Percentiles rank a stretch among this genome's conserved stretches.
These are phyloP conservation scores for Geosiphon pyriformis DNA, from an alignment of 192 early-diverging fungal genomes.

Conservation along the genomic window DNA sequence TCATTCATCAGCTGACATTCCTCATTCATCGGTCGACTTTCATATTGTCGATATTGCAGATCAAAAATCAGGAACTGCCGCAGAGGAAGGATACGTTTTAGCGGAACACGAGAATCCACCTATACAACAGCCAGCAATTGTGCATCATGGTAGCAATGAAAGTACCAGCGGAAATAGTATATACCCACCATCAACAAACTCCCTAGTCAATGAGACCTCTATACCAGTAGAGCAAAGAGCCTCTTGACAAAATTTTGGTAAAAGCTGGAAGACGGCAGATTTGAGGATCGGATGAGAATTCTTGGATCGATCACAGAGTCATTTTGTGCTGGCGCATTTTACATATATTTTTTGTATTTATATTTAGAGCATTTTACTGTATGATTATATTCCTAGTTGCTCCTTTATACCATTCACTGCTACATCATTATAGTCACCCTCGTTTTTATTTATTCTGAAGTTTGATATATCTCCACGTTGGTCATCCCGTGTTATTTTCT, in stretches of 20 bases:
- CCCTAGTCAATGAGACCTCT: constrained; percentile 11
- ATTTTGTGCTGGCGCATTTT: not conserved
- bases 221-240: constrained; percentile 24
- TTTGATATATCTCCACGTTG: not conserved
- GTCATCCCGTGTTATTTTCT: not conserved
- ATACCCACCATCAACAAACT: constrained; percentile 1
- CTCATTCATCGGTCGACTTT: not conserved
- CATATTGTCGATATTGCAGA: not conserved
- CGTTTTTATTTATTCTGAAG: not conserved
- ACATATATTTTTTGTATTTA: not conserved
- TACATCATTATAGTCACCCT: not conserved
- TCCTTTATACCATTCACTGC: not conserved
- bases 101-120: constrained; percentile 1
- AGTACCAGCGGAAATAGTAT: not conserved
- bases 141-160: not conserved
- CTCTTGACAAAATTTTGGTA: constrained; percentile 1
- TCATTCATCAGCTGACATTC: constrained; percentile 23
- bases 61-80: not conserved
- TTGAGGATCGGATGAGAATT: not conserved
- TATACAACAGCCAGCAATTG: not conserved
- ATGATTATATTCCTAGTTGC: not conserved
- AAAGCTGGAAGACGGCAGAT: not conserved
- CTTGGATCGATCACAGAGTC: not conserved
- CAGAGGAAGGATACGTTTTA: not conserved
- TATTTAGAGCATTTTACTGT: not conserved